These are phyloP conservation scores for Neurospora africana DNA, from an alignment of 495 filamentous ascomycete genomes.

Conservation along the genomic window DNA sequence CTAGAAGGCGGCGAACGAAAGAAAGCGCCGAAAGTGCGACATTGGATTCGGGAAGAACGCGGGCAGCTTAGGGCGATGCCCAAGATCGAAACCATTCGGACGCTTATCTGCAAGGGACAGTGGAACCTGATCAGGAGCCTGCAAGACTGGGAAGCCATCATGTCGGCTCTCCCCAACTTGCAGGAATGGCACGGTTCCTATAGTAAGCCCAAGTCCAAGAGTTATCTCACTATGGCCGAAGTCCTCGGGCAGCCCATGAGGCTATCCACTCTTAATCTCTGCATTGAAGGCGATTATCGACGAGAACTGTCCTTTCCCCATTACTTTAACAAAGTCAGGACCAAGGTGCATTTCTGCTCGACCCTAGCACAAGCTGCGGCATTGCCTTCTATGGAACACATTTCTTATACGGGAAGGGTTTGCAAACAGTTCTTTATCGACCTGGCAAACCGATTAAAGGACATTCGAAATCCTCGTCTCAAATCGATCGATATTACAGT, in stretches of 20 bases:
- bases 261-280: conserved; percentile 52
- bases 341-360: conserved; percentile 47
- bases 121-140: conserved; percentile 65
- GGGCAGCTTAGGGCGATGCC: conserved; percentile 17
- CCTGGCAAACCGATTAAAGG: conserved; percentile 28
- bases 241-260: conserved; percentile 42
- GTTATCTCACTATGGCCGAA: conserved; percentile 52
- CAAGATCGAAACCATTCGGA: conserved; percentile 32
- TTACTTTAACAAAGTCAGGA: conserved; percentile 44
- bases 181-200: conserved; percentile 64
- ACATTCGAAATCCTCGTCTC: conserved; percentile 36
- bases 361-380: conserved; percentile 42
- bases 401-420: conserved; percentile 57
- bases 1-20: conserved; percentile 66
- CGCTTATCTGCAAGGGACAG: conserved; percentile 59
- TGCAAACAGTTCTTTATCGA: conserved; percentile 49
- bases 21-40: conserved; percentile 53
- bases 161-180: conserved; percentile 49
- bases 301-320: conserved; percentile 44
- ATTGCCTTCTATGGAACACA: conserved; percentile 47
- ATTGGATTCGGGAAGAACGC: conserved; percentile 33
- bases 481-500: conserved; percentile 58
- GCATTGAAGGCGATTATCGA: conserved; percentile 55
- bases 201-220: conserved; percentile 56
- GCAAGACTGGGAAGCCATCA: conserved; percentile 50